Base-by-base conservation (phyloP, 371 early-diverging fungal genomes). In the Apophysomyces ossiformis region DNA sequence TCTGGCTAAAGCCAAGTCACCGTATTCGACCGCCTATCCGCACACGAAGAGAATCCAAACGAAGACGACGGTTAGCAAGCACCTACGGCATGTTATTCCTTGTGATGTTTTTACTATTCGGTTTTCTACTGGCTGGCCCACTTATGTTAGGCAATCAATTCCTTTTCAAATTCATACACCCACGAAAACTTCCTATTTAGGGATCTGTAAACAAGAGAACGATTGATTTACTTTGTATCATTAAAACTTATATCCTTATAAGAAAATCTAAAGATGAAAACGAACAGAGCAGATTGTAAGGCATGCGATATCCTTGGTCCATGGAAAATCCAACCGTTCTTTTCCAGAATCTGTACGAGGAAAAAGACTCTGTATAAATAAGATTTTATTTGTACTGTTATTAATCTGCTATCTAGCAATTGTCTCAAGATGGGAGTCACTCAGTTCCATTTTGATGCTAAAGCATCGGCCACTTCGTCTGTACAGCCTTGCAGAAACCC, bases 11-110 rank as follows among this genome's bases (percentile, higher is more conserved):
- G 16, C 94, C 94, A 5, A 89, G 88, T 70, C 85, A 90, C 59
- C 93, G 92, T 73, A 90, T 92, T 69, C 84, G 89, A 6, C 82
- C 85, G n/a, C 94, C 92, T 15, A 92, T 93, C 63, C 90, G 87
- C 76, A 90, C 92, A 45, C 81, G 84, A 38, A 87, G 85, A 69
- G 77, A 91, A 70, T 75, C 83, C 38, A 75, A 76, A 38, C 75
- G 84, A 62, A 82, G 93, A 26, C 81, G 86, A 44, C 77, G 85
- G 13, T 81, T 89, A 15, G 87, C 89, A 1, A 87, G 90, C 66
- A 58, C 72, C 2, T 94, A 91, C 64, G 92, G 92, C 9, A 66
- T 89, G 15, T 67, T 94, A 60, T 93, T 94, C 70, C 58, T 83
- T n/a, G 37, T 83, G 32, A 60, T 91, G 70, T 85, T 87, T 56